These are phyloP conservation scores for Plectranthus barbatus DNA, from an alignment of 257 asterid genomes.

Conservation along the genomic window DNA sequence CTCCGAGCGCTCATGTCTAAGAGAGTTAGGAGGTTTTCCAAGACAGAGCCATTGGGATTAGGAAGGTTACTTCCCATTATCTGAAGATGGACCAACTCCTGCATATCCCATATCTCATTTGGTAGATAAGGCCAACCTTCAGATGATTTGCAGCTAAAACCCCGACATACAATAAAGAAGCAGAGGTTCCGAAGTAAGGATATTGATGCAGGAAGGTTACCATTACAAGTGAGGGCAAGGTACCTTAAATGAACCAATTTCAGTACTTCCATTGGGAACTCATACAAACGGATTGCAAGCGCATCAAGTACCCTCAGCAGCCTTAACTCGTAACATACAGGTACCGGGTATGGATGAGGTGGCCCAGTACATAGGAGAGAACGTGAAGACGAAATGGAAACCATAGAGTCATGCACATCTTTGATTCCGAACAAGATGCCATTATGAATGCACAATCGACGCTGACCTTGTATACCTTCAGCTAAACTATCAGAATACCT, in stretches of 20 bases:
- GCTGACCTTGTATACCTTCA: not conserved
- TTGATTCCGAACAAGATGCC: not conserved
- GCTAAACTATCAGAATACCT: not conserved
- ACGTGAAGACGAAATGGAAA: not conserved
- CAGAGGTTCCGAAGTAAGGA: not conserved
- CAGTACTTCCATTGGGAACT: too few species aligned
- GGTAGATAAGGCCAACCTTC: not conserved
- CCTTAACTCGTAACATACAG: too few species aligned
- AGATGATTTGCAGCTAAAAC: not conserved
- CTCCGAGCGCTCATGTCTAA: not conserved
- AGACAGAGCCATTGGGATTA: not conserved
- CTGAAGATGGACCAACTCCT: not conserved
- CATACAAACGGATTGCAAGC: too few species aligned
- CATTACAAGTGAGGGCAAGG: too few species aligned
- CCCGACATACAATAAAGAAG: not conserved
- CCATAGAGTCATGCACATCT: not conserved
- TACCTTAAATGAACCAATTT: too few species aligned
- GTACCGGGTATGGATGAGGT: too few species aligned
- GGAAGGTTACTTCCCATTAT: not conserved
- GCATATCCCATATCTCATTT: not conserved
- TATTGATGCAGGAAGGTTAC: too few species aligned
- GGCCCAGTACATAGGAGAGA: not conserved
- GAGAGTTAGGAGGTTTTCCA: not conserved
- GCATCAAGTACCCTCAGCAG: too few species aligned
- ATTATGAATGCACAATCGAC: not conserved